Base-by-base conservation (phyloP, 2,329 filamentous ascomycete genomes). In the Colletotrichum lindemuthianum region DNA sequence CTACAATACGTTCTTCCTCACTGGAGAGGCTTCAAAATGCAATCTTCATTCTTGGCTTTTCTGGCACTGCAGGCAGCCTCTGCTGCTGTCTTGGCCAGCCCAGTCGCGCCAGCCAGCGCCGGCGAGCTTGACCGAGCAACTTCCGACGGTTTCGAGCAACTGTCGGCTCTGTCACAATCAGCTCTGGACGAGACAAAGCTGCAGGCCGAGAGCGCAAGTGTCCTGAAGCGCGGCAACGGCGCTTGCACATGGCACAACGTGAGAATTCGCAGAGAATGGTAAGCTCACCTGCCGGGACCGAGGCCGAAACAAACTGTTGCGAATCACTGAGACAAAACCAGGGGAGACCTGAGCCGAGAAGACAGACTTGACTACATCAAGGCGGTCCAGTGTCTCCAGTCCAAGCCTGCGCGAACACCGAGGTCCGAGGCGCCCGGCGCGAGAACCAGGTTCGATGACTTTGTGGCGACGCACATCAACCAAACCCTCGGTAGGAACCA, bases 381-480 rank as follows among this genome's bases (percentile, higher is more conserved):
- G 7, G 81, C 82, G 3, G 77, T 82, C 52, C 72, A 79, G 44
- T 85, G 83, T 58, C 69, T 85, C 15, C 76, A 78, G 63, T 68
- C 69, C 5, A 72, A 74, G 66, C 78, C 80, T 1, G 67, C 80
- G 4, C 70, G 69, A 16, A 76, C 76, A 0, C 74, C 76, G 0
- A 59, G 72, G 0, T 67, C 70, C 0, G 71, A 75, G 11, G 78
- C 76, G 0, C 73, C 81, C 0, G 83, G 83, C 2, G 81, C 78
- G 3, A 76, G 74, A 60, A 79, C 75, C 3, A 65, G 82, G 60
- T 84, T 79, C 61, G 84, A 86, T 68, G 84, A 86, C 63, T 86
- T 80, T 47, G 75, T 83, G 6, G 81, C 78, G 6, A 75, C 77
- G 0, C 84, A 86, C 64, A 78, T 86, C 60, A 79, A 82, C 57